Evolutionary conservation across 305 asterid species (phyloP).

Genomic region (Stenogyne calaminthoides): DNA sequence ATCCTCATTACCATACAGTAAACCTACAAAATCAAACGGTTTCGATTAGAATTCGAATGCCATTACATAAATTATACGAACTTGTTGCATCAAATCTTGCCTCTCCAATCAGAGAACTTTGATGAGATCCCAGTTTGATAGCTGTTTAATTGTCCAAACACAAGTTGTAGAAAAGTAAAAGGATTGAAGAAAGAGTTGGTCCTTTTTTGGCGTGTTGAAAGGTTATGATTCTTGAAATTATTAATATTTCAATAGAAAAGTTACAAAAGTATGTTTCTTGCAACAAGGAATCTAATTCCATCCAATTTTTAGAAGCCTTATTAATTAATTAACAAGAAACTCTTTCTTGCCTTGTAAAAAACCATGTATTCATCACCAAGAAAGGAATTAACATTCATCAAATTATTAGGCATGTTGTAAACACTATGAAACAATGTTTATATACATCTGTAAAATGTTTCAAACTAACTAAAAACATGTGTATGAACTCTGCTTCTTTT

Average conservation of each 20-base stretch:
- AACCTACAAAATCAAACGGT: slow-evolving; percentile 31
- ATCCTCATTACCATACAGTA: slow-evolving; percentile 74
- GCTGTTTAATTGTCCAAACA: slow-evolving; percentile 19
- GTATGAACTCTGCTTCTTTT: not conserved
- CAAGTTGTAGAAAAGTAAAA: not conserved
- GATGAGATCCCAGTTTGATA: slow-evolving; percentile 37
- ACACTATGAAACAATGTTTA: slow-evolving; percentile 19
- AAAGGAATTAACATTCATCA: not conserved
- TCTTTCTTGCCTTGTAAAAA: slow-evolving; percentile 39
- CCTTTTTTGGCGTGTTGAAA: slow-evolving; percentile 9
- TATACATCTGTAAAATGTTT: slow-evolving; percentile 26
- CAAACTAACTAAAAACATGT: not conserved
- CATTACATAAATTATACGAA: not conserved
- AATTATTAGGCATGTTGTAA: not conserved
- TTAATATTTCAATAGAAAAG: not conserved
- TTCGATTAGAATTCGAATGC: not conserved
- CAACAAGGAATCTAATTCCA: slow-evolving; percentile 43
- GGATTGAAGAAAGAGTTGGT: not conserved
- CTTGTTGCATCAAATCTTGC: slow-evolving; percentile 34
- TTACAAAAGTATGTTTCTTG: slow-evolving; percentile 6
- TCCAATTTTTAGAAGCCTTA: not conserved
- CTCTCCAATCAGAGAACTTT: slow-evolving; percentile 52
- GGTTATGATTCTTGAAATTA: slow-evolving; percentile 24
- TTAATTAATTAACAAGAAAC: not conserved
- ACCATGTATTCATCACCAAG: slow-evolving; percentile 17